phyloP scores from a whole-genome alignment of 2,329 filamentous ascomycete genomes.

The Ambrosiella beaveri region DNA sequence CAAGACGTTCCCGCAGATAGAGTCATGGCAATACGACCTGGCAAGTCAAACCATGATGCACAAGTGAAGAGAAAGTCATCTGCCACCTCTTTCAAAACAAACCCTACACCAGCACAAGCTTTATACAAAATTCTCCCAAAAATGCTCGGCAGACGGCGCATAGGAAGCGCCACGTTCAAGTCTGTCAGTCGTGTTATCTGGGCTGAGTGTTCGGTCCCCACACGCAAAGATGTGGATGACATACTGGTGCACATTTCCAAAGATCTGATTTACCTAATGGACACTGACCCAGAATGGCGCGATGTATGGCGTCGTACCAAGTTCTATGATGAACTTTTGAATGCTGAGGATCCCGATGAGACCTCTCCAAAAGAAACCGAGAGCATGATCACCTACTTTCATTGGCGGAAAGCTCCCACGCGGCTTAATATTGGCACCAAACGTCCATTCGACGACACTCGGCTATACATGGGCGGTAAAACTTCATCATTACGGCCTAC shows the following conservation, averaged over 20 bases:
- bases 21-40: neutral
- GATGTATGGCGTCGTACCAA: constrained; percentile 1
- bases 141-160: neutral
- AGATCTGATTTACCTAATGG: constrained; percentile 10
- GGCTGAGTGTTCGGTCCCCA: neutral
- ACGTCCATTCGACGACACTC: constrained; percentile 3
- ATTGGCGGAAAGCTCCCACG: neutral
- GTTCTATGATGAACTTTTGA: constrained; percentile 2
- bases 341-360: neutral
- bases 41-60: neutral
- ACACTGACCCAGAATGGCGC: neutral
- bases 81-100: neutral
- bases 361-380: neutral
- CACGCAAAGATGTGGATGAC: neutral
- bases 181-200: neutral
- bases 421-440: constrained; percentile 1
- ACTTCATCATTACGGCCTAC: constrained; percentile 8
- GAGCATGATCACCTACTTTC: constrained; percentile 4
- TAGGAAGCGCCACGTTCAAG: neutral
- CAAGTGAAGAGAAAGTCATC: neutral
- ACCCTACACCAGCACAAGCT: neutral
- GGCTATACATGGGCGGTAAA: neutral
- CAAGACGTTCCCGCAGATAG: neutral
- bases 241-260: constrained; percentile 2
- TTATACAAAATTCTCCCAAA: constrained; percentile 3